These are phyloP conservation scores for Phytopythium kandeliae DNA, from an alignment of 352 stramenopile species.

Conservation along the genomic window DNA sequence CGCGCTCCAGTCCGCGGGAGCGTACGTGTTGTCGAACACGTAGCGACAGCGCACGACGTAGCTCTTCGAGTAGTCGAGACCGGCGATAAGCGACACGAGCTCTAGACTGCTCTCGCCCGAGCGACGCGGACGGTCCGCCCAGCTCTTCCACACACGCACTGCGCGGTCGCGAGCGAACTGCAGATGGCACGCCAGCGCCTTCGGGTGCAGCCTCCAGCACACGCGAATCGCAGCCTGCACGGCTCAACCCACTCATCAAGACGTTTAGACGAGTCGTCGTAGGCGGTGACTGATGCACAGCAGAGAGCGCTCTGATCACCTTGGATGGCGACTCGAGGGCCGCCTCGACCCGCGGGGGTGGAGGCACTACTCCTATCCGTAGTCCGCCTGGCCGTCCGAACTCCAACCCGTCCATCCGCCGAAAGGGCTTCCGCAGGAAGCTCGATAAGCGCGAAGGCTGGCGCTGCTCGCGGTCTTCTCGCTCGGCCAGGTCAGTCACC, in stretches of 20 bases:
- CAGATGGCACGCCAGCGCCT: conserved; percentile 49
- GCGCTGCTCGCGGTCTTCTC: conserved; percentile 34
- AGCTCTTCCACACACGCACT: conserved; percentile 80
- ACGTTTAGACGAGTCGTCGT: no score
- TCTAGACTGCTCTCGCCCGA: conserved; percentile 43
- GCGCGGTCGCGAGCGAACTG: conserved; percentile 70
- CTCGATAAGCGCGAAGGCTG: conserved; percentile 56
- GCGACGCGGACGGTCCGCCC: conserved; percentile 38
- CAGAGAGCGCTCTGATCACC: conserved; percentile 16
- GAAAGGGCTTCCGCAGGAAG: conserved; percentile 69
- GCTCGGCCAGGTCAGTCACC: conserved; percentile 48
- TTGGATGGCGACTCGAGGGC: conserved; percentile 53
- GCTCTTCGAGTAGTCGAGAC: conserved; percentile 66
- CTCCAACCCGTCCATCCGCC: conserved; percentile 47
- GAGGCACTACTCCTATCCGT: conserved; percentile 37
- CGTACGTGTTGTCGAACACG: conserved; percentile 42
- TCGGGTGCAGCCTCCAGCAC: conserved; percentile 46
- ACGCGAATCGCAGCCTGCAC: conserved; percentile 58
- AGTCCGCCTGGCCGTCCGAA: conserved; percentile 29
- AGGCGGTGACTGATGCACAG: background rate
- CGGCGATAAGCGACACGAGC: conserved; percentile 56
- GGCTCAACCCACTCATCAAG: no score
- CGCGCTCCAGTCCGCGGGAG: conserved; percentile 52
- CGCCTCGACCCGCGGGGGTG: conserved; percentile 36
- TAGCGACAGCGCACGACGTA: conserved; percentile 73